A percentile compares a stretch with the other conserved stretches of the same genome.
Evolutionary conservation across 2,329 filamentous ascomycete genomes (phyloP).

Genomic region (Neopestalotiopsis rosae): DNA sequence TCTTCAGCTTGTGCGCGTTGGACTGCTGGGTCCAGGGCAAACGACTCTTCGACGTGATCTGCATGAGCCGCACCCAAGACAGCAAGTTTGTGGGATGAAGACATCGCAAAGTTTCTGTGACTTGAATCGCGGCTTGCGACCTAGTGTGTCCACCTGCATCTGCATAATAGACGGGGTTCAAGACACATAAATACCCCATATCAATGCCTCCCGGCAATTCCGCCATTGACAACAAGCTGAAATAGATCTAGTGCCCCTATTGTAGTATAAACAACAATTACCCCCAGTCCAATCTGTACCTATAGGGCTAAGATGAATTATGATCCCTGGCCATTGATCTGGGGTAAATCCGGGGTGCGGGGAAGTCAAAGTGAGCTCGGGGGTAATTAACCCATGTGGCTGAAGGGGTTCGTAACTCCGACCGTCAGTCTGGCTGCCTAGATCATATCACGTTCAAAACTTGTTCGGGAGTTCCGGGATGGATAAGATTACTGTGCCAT

Average conservation of each 20-base stretch:
- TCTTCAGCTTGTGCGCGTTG: not conserved
- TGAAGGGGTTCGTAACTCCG: too few relatives aligned
- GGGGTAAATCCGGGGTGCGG: not conserved
- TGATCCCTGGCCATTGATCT: not conserved
- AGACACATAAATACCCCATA: too few relatives aligned
- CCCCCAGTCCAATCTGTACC: not conserved
- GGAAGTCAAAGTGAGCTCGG: not conserved
- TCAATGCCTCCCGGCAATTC: not conserved
- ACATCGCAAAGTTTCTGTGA: not conserved
- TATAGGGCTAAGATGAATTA: not conserved
- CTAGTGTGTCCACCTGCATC: not conserved
- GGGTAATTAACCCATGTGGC: not conserved
- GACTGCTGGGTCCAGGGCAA: not conserved
- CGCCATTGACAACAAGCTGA: not conserved
- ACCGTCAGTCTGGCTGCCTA: too few relatives aligned
- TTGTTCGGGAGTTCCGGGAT: not conserved
- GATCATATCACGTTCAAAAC: not conserved
- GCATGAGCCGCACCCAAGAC: not conserved
- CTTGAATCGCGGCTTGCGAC: not conserved
- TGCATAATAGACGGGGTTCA: not conserved
- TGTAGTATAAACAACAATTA: not conserved
- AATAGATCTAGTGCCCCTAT: not conserved
- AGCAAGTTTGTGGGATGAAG: not conserved
- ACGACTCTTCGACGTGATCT: not conserved
- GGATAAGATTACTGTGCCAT: not conserved